phyloP scores from a whole-genome alignment of 345 rosid species.

The Acer negundo region DNA sequence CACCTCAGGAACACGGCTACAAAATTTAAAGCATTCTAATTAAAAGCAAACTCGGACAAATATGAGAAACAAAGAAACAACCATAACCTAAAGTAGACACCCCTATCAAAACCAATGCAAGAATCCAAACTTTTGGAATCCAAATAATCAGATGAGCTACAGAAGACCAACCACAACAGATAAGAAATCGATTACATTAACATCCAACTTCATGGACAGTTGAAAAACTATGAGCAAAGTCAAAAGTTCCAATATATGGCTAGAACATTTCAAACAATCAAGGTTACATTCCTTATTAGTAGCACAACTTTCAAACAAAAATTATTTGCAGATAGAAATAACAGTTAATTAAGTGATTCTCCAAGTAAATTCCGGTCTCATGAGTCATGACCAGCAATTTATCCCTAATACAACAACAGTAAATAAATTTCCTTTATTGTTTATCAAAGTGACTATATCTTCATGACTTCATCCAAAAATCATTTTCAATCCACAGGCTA shows the following conservation, averaged over 20 bases:
- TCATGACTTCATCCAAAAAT: neutral
- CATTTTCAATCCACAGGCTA: neutral
- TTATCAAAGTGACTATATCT: too few relatives aligned
- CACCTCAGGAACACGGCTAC: slow-evolving; percentile 83
- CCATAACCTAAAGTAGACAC: neutral
- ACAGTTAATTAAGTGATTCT: neutral
- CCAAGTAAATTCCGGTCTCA: neutral
- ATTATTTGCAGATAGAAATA: too few relatives aligned
- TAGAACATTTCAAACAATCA: neutral
- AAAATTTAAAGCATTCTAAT: neutral
- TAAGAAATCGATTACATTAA: neutral
- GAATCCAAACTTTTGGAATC: neutral
- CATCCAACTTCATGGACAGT: neutral
- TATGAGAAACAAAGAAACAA: neutral
- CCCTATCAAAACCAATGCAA: neutral
- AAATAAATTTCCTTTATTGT: too few relatives aligned
- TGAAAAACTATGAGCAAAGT: neutral
- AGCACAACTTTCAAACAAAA: too few relatives aligned
- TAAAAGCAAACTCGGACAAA: neutral
- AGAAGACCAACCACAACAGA: neutral
- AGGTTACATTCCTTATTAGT: too few relatives aligned
- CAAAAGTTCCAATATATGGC: neutral
- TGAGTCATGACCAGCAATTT: neutral
- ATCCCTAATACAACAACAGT: neutral
- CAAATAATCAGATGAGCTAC: neutral